These are phyloP conservation scores for Pleurotus giganteus DNA, from an alignment of 768 basidiomycete genomes.

Conservation along the genomic window DNA sequence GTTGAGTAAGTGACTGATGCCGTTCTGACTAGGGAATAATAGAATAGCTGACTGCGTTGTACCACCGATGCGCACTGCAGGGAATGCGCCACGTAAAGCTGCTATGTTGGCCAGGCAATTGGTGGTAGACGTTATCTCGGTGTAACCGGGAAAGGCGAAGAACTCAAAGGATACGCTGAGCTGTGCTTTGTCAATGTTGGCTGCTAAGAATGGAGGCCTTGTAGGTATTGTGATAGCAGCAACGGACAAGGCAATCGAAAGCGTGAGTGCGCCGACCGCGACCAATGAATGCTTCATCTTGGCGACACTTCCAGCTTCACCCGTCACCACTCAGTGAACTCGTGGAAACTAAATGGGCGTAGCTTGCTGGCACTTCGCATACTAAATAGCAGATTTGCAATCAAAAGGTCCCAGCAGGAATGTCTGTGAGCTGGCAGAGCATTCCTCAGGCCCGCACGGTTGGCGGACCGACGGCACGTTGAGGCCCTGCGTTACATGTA, in stretches of 20 bases:
- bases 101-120: conserved; percentile 31
- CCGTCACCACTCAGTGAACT: no score
- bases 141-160: conserved; percentile 37
- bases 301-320: neutral
- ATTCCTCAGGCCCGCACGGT: neutral
- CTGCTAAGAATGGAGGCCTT: conserved; percentile 22
- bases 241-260: neutral
- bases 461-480: neutral
- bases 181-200: conserved; percentile 25
- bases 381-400: neutral
- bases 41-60: conserved; percentile 31
- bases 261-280: neutral
- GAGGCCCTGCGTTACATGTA: neutral
- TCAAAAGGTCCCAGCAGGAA: neutral
- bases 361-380: neutral
- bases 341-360: neutral
- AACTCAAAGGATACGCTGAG: conserved; percentile 36
- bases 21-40: neutral
- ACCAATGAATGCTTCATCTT: neutral
- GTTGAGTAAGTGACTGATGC: neutral
- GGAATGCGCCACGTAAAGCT: conserved; percentile 25
- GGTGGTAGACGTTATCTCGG: conserved; percentile 24
- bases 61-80: conserved; percentile 35
- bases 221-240: conserved; percentile 21
- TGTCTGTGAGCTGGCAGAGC: no score